Evolutionary conservation across 176 grass and related monocot genomes (phyloP).

Genomic region (Ensete glaucum): DNA sequence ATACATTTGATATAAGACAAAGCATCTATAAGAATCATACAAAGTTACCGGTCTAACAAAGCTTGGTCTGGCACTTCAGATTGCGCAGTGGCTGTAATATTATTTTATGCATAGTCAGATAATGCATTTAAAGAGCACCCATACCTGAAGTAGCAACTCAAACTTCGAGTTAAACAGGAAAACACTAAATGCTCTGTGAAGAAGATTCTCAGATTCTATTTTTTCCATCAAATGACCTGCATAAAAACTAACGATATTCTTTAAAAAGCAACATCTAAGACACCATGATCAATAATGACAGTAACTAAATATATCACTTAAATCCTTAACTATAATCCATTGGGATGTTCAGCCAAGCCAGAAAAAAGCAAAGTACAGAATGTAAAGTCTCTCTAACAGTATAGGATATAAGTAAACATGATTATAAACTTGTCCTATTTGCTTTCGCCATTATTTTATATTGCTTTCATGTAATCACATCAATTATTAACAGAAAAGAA

Average conservation of each 20-base stretch:
- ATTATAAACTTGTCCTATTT: not conserved
- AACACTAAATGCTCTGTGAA: constrained; percentile 85
- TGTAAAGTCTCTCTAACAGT: not conserved
- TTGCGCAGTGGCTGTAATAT: too few relatives aligned
- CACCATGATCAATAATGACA: not conserved
- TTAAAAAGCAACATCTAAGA: not conserved
- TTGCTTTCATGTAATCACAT: too few relatives aligned
- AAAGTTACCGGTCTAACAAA: too few relatives aligned
- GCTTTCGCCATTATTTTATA: not conserved
- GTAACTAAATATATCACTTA: not conserved
- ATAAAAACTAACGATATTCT: not conserved
- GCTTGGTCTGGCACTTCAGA: too few relatives aligned
- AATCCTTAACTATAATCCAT: not conserved
- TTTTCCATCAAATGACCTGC: constrained; percentile 93
- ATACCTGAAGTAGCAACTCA: constrained; percentile 78
- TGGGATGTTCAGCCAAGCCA: not conserved
- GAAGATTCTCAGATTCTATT: constrained; percentile 61
- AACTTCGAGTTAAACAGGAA: constrained; percentile 91
- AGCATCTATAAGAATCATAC: too few relatives aligned
- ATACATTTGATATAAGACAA: too few relatives aligned
- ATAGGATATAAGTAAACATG: not conserved
- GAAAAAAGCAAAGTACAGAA: not conserved
- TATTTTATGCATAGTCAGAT: too few relatives aligned
- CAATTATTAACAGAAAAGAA: too few relatives aligned
- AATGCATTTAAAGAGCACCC: not conserved